Percentiles rank a stretch among this genome's conserved stretches.
Conservation (phyloP, 345 rosid genomes). For the Luvunga scandens region DNA sequence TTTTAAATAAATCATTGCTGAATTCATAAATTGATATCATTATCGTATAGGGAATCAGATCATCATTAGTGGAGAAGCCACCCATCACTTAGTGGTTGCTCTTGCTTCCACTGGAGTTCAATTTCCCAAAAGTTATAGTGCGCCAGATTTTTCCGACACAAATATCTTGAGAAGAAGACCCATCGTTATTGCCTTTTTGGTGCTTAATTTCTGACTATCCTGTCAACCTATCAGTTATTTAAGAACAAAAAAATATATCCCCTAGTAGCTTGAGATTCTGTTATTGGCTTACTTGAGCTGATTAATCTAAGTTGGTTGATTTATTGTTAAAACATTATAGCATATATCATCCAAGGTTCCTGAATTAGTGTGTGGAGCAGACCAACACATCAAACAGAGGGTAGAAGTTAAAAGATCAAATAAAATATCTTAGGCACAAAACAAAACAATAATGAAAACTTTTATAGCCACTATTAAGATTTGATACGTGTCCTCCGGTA, state of each 20-base stretch:
- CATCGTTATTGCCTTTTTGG: too few species aligned
- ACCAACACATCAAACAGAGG: background rate
- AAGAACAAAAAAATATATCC: too few species aligned
- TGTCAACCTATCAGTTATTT: background rate
- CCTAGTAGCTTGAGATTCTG: background rate
- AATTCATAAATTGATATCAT: background rate
- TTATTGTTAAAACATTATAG: too few species aligned
- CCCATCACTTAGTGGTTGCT: too few species aligned
- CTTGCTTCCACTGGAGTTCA: too few species aligned
- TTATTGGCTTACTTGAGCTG: too few species aligned
- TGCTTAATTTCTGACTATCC: too few species aligned
- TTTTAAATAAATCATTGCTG: background rate
- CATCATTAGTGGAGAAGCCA: background rate
- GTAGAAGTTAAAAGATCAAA: background rate
- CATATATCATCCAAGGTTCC: too few species aligned
- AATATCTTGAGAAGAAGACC: too few species aligned
- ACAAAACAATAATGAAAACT: background rate
- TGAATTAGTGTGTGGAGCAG: background rate
- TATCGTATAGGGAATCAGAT: background rate
- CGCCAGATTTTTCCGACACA: too few species aligned
- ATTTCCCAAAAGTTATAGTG: too few species aligned
- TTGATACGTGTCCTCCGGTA: background rate
- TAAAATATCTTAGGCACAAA: background rate
- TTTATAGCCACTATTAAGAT: background rate
- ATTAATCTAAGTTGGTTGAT: too few species aligned